Evolutionary conservation across 73 alveolate species (phyloP).

Genomic region (Tetrahymena malaccensis): DNA sequence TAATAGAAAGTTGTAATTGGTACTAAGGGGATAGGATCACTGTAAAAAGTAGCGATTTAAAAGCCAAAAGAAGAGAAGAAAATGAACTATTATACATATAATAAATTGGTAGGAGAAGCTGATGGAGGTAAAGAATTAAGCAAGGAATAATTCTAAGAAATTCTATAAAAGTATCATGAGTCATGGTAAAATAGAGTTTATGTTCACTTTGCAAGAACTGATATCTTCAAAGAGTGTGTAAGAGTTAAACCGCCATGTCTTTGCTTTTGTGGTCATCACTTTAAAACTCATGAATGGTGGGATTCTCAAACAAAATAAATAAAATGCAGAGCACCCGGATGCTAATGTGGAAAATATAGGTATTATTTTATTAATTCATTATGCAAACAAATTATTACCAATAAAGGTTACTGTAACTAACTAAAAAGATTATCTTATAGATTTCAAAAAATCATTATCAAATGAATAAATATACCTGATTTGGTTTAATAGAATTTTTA

Average conservation of each 20-base stretch:
- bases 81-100: not conserved
- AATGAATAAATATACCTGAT: too few relatives aligned
- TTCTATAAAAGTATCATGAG: not conserved
- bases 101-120: constrained; percentile 7
- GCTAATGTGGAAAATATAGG: not conserved
- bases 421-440: too few relatives aligned
- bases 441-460: too few relatives aligned
- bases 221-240: not conserved
- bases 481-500: too few relatives aligned
- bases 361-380: not conserved
- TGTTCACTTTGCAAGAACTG: not conserved
- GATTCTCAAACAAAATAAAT: not conserved
- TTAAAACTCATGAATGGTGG: constrained; percentile 11
- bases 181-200: not conserved
- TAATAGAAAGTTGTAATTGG: not conserved
- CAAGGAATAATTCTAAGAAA: not conserved
- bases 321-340: not conserved
- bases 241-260: not conserved
- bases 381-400: too few relatives aligned
- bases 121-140: constrained; percentile 3
- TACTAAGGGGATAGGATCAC: not conserved
- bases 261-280: constrained; percentile 1
- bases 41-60: not conserved
- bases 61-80: not conserved
- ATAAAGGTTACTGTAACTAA: too few relatives aligned